Conservation (phyloP, 306 rosid genomes). For the Boehmeria nivea region DNA sequence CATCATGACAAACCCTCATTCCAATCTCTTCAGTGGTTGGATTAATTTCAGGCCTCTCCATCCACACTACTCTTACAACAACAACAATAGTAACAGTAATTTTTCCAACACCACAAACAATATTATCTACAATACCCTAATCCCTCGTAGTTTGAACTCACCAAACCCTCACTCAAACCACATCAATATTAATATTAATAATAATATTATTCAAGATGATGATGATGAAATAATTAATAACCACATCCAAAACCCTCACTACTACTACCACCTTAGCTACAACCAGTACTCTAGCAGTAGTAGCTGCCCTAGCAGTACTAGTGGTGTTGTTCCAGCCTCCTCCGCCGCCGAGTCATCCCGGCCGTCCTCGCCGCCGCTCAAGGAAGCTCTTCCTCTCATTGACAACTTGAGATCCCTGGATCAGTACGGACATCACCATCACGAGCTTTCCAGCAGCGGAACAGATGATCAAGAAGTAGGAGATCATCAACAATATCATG, state of each 20-base stretch:
- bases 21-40: conserved; percentile 38
- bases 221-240: too few relatives aligned
- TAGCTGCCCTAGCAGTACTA: too few relatives aligned
- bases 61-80: conserved; percentile 18
- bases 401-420: conserved; percentile 36
- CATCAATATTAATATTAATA: too few relatives aligned
- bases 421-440: conserved; percentile 2
- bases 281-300: background rate
- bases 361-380: conserved; percentile 36
- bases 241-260: background rate
- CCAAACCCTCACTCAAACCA: too few relatives aligned
- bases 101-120: too few relatives aligned
- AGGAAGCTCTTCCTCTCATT: conserved; percentile 61
- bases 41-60: conserved; percentile 48
- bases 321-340: too few relatives aligned
- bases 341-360: too few relatives aligned
- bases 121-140: too few relatives aligned
- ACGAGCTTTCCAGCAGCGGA: background rate
- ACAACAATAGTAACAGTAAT: background rate
- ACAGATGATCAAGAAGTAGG: background rate
- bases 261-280: background rate
- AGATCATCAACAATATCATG: background rate
- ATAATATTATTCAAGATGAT: too few relatives aligned
- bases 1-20: conserved; percentile 57
- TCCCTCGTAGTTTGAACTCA: too few relatives aligned